Evolutionary conservation across 192 early-diverging fungal species (phyloP), one percentile per base, ranked within the genome.

Genomic region (Entophlyctis luteolus): DNA sequence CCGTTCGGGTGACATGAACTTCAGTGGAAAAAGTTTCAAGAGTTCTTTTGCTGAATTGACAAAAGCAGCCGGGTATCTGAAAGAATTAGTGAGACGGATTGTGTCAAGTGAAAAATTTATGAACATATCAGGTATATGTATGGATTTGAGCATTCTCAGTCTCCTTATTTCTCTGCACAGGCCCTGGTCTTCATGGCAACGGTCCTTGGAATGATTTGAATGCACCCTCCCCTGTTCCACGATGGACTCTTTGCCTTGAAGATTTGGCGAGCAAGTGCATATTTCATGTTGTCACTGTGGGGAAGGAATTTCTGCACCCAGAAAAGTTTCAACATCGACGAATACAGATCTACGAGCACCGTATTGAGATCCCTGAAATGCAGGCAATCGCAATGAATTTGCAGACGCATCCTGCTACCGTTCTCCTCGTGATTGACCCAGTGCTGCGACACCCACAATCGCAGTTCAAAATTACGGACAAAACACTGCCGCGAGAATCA

Each of bases 251-350:
- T 16, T 18, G 47, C 27, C 38, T 29, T 12, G 59, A 27, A 35
- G 36, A 20, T 1, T n/a, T 18, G 32, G 8, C 42, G 1, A 35
- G 47, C 1, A 18, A 62, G 10, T 8, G 8, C 16, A 2, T 42
- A n/a, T 18, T 62, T n/a, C 59, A 62, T 10, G 42, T 62, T 28
- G 47, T 62, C 38, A 62, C 59, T 12, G 32, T 62, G 14, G 59
- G 59, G 14, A 36, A 25, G 8, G 38, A 36, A 45, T 47, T 47
- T 35, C 10, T 62, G 6, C 22, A 62, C 28, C 59, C 59, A 16
- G 42, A 42, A 42, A 62, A 22, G 28, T n/a, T n/a, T 12, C 38
- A 62, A 47, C 38, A 62, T 8, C 59, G 59, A 0, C 59, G 59
- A 18, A 47, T 62, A 36, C 39, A 46, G 2, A 0, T 62, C 10